Evolutionary conservation across 2,329 filamentous ascomycete species (phyloP).

Genomic region (Ilyonectria sp.): DNA sequence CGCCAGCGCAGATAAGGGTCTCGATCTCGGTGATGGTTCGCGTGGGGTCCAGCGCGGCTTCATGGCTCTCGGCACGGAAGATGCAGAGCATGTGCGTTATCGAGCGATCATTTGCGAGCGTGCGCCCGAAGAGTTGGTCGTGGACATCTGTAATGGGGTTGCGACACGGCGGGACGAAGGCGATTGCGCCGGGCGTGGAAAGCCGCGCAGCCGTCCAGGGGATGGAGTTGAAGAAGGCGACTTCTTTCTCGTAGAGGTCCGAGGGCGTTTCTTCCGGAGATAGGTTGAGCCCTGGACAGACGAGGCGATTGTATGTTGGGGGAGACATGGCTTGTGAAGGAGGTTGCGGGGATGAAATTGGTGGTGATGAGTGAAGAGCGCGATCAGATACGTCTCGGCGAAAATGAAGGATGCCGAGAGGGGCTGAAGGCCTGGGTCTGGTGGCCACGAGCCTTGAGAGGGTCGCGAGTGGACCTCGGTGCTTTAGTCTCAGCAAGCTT

Average conservation of each 20-base stretch:
- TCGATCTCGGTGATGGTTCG: slow-evolving; percentile 49
- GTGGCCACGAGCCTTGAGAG: slow-evolving; percentile 31
- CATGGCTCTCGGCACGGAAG: slow-evolving; percentile 49
- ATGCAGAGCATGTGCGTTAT: slow-evolving; percentile 54
- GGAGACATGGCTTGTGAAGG: slow-evolving; percentile 35
- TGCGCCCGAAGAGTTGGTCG: slow-evolving; percentile 55
- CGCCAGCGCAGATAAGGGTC: slow-evolving; percentile 52
- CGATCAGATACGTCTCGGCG: slow-evolving; percentile 2
- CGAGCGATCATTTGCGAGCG: slow-evolving; percentile 48
- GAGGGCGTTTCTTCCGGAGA: slow-evolving; percentile 46
- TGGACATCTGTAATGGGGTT: slow-evolving; percentile 48
- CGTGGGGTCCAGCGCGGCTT: slow-evolving; percentile 41
- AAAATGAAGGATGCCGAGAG: slow-evolving; percentile 18
- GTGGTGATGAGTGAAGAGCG: slow-evolving; percentile 17
- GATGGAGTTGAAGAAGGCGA: slow-evolving; percentile 53
- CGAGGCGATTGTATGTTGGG: slow-evolving; percentile 45
- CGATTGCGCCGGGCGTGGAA: slow-evolving; percentile 43
- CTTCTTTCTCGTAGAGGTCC: slow-evolving; percentile 46
- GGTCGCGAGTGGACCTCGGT: slow-evolving; percentile 27
- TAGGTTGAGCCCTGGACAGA: slow-evolving; percentile 51
- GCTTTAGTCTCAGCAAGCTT: slow-evolving; percentile 23
- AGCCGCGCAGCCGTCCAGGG: slow-evolving; percentile 56
- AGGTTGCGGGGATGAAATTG: slow-evolving; percentile 30
- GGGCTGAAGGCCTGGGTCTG: slow-evolving; percentile 25
- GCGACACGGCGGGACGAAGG: slow-evolving; percentile 53